Evolutionary conservation across 768 basidiomycete genomes (phyloP).

Genomic region (Austroboletus eburneus): DNA sequence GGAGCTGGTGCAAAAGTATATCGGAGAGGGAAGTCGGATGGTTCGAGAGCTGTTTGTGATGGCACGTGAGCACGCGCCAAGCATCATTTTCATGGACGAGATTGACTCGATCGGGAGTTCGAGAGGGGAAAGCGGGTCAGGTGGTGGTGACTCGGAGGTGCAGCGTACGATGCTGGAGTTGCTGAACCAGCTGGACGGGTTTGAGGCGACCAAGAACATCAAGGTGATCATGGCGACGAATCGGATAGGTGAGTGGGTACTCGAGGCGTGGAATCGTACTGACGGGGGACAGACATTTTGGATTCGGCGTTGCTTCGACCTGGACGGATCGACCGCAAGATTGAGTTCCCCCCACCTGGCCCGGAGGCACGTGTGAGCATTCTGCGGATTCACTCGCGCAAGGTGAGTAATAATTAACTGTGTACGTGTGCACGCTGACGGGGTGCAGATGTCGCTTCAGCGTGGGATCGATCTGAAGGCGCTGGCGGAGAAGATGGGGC

Average conservation of each 20-base stretch:
- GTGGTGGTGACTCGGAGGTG: constrained; percentile 84
- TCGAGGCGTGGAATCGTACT: background rate
- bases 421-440: background rate
- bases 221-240: constrained; percentile 97
- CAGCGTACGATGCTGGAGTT: constrained; percentile 90
- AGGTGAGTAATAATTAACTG: constrained; percentile 42
- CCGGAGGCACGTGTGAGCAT: constrained; percentile 98
- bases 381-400: constrained; percentile 92
- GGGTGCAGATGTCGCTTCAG: constrained; percentile 86
- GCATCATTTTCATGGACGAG: constrained; percentile 99
- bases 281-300: constrained; percentile 65
- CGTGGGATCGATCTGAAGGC: constrained; percentile 95
- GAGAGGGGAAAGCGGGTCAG: constrained; percentile 73
- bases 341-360: constrained; percentile 97
- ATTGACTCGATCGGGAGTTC: constrained; percentile 97
- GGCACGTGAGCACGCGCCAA: constrained; percentile 96
- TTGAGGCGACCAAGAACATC: constrained; percentile 80
- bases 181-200: constrained; percentile 85
- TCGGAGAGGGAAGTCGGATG: constrained; percentile 95
- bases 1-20: constrained; percentile 97
- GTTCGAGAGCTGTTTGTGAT: constrained; percentile 97
- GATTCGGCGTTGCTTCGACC: constrained; percentile 91
- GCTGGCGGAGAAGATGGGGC: constrained; percentile 98
- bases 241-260: constrained; percentile 63
- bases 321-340: constrained; percentile 95